phyloP scores from a whole-genome alignment of 345 rosid genomes.

The Populus euphratica region DNA sequence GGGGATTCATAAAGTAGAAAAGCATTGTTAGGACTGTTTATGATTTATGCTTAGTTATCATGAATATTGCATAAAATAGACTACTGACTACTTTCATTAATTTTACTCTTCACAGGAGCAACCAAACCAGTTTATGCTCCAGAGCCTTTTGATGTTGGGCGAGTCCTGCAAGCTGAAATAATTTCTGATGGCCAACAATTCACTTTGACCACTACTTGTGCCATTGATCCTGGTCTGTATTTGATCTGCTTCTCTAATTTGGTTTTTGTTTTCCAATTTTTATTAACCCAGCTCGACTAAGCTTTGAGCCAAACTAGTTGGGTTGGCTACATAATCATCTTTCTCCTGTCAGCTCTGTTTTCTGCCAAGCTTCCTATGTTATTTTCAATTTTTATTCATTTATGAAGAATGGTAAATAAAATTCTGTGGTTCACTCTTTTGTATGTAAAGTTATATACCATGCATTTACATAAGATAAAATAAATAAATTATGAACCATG shows the following conservation, averaged over 20 bases:
- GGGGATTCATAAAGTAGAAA: not conserved
- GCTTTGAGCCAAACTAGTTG: not conserved
- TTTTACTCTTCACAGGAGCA: slow-evolving; percentile 58
- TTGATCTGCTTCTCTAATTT: slow-evolving; percentile 16
- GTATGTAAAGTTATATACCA: not conserved
- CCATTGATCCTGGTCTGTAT: slow-evolving; percentile 75
- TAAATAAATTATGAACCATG: too few species aligned
- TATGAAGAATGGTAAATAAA: not conserved
- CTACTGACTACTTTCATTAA: slow-evolving; percentile 11
- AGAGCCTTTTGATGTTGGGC: slow-evolving; percentile 87
- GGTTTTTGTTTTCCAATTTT: not conserved
- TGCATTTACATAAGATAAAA: not conserved
- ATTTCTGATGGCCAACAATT: slow-evolving; percentile 43
- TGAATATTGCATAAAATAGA: not conserved
- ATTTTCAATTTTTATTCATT: not conserved
- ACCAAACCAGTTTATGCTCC: slow-evolving; percentile 89
- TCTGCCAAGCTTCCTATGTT: too few species aligned
- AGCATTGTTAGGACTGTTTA: not conserved
- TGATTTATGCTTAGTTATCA: not conserved
- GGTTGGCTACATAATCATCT: not conserved
- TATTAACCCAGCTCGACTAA: not conserved
- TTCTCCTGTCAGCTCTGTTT: not conserved
- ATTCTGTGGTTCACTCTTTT: not conserved
- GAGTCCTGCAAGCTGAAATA: slow-evolving; percentile 67
- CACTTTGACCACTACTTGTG: slow-evolving; percentile 58